Evolutionary conservation across 2,329 filamentous ascomycete species (phyloP).

Genomic region (Colletotrichum abscissum): DNA sequence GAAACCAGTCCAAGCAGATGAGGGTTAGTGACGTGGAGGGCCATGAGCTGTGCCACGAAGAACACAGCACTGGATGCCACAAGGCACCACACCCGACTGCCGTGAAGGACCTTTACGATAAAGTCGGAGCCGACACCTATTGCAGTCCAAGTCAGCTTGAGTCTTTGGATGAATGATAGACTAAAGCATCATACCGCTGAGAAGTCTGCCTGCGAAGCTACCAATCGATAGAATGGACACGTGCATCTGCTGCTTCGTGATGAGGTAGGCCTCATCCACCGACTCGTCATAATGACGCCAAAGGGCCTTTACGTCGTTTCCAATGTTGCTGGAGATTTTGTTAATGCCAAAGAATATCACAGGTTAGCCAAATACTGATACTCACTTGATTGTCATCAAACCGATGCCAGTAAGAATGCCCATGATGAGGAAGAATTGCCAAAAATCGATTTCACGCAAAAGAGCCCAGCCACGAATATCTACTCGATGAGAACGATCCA

Average conservation of each 20-base stretch:
- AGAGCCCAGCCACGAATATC: conserved; percentile 90
- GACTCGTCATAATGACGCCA: conserved; percentile 88
- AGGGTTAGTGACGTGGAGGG: conserved; percentile 80
- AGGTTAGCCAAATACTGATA: conserved; percentile 32
- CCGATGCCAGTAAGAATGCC: conserved; percentile 92
- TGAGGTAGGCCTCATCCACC: conserved; percentile 78
- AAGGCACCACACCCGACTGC: conserved; percentile 92
- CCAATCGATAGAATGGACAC: conserved; percentile 93
- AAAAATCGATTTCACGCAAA: conserved; percentile 81
- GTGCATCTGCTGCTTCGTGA: conserved; percentile 86
- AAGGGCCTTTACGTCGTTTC: conserved; percentile 86
- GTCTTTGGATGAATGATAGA: not conserved
- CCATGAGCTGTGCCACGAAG: conserved; percentile 80
- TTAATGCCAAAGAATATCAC: conserved; percentile 39
- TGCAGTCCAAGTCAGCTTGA: conserved; percentile 2
- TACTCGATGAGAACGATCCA: conserved; percentile 81
- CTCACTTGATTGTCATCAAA: conserved; percentile 98
- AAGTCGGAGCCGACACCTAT: conserved; percentile 89
- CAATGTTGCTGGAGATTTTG: conserved; percentile 79
- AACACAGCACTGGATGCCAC: conserved; percentile 83
- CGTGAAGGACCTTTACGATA: conserved; percentile 82
- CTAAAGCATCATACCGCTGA: conserved; percentile 66
- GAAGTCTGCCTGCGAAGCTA: conserved; percentile 85
- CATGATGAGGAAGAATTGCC: conserved; percentile 90
- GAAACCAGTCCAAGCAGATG: conserved; percentile 83